Evolutionary conservation across 768 basidiomycete genomes (phyloP), one percentile per base, ranked within the genome.

Genomic region (Lanmaoa pseudosensibilis): DNA sequence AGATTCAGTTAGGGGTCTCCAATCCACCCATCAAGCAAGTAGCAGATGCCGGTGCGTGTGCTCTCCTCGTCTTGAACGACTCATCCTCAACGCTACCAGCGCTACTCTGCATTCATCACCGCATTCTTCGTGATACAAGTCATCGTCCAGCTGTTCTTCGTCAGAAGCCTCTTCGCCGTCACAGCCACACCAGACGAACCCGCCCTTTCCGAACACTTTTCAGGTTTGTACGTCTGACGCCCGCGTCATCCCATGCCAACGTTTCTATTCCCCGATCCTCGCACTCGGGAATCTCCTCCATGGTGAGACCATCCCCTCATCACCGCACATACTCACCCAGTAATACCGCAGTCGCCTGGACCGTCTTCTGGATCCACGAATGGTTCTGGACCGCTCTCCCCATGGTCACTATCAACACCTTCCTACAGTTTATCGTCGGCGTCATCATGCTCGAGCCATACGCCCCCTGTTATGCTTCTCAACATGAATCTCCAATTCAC

Each of bases 331-430:
- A 41, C 13, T 15, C 33, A 27, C 34, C 12, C 34, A 23, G 5
- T 5, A n/a, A 18, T 12, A 11, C 44, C 44, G 1, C 44, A 45
- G 44, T 45, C 44, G 45, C 12, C 25, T 46, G 45, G 45, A 46
- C 45, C 11, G 30, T 66, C 37, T 70, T 73, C 44, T 74, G 74
- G 74, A 56, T 62, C 5, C 55, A 61, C 15, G 59, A 66, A 32
- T 58, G 62, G 33, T 69, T 72, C 57, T 57, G 52, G 37, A 38
- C 59, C 3, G 16, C 43, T 11, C 43, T 44, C 9, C 15, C 23
- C 21, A 2, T 18, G 43, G 21, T 44, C 16, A 8, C 7, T 30
- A 18, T 47, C 19, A 47, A 47, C 19, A 21, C 46, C 5, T 8
- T 25, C 41, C 8, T 43, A 25, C 41, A 43, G 13, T 25, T 16